Base-by-base conservation (phyloP, 139 green algal species). In the Astrephomene gubernaculifera region DNA sequence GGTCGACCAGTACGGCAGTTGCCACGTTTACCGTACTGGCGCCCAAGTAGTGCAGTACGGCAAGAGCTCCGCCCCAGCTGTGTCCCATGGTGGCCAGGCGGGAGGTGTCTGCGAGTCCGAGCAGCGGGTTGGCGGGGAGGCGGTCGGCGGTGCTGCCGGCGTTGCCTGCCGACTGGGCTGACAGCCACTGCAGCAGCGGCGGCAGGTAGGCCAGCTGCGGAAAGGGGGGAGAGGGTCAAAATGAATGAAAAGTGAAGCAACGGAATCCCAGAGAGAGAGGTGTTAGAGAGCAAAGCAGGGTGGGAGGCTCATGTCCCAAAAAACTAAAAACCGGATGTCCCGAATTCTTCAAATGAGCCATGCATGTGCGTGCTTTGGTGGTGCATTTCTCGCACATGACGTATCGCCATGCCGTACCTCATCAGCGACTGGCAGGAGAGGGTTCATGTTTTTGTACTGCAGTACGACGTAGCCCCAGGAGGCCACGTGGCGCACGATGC, bases 171-270 rank as follows among this genome's bases (percentile, higher is more conserved):
- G 9, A 43, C 64, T 74, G 61, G 22, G 31, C 22, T 5, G 1
- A 6, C 19, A 84, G 19, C 78, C 78, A 84, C 6, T 41, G 5
- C 54, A 71, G 6, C 27, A 84, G 61, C n/a, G 78, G 78, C 44
- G 24, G 21, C 43, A 84, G 61, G 78, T 84, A 84, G 43, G n/a
- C 43, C 31, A 84, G 78, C 78, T 84, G 61, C 21, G 35, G 33
- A 41, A 29, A 27, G 4, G 21, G 38, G 8, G 36, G 1, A 25
- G 53, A 67, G 5, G 31, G 63, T 7, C 9, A n/a, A n/a, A 35
- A 49, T 25, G 45, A 9, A 43, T 36, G 36, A 38, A 36, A 31
- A 31, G 67, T n/a, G n/a, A n/a, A n/a, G n/a, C n/a, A n/a, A n/a
- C n/a, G n/a, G n/a, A n/a, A n/a, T n/a, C n/a, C n/a, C n/a, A n/a